Conservation (phyloP, 2,329 filamentous ascomycete genomes). For the Camptophora hylomeconis region DNA sequence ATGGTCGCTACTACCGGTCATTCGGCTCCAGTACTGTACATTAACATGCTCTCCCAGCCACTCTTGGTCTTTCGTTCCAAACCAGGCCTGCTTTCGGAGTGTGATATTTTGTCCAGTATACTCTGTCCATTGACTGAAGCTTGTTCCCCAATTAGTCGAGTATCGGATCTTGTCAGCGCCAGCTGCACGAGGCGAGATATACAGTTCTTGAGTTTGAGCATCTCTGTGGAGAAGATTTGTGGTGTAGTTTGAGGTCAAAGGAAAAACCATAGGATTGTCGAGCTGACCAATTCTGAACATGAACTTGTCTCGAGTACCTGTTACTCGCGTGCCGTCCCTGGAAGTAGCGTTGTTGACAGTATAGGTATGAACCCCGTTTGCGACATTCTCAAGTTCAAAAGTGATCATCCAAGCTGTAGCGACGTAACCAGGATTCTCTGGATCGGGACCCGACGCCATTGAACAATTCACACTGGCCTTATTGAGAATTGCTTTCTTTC, state of each 20-base stretch:
- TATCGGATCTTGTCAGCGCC: slow-evolving; percentile 43
- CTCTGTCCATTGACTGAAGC: slow-evolving; percentile 39
- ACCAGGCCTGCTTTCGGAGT: slow-evolving; percentile 31
- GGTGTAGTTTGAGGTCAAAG: slow-evolving; percentile 40
- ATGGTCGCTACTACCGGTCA: slow-evolving; percentile 37
- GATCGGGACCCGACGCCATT: too few relatives aligned
- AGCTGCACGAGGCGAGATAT: slow-evolving; percentile 36
- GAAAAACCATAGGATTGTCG: slow-evolving; percentile 45
- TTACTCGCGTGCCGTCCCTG: slow-evolving; percentile 25
- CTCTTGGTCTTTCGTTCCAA: slow-evolving; percentile 33
- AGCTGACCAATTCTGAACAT: slow-evolving; percentile 40
- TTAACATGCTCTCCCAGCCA: slow-evolving; percentile 43
- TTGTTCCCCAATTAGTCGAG: slow-evolving; percentile 38
- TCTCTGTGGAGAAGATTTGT: slow-evolving; percentile 29
- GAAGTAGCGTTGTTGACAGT: slow-evolving; percentile 35
- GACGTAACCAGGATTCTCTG: too few relatives aligned
- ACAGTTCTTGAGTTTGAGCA: slow-evolving; percentile 23
- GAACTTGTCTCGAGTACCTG: slow-evolving; percentile 33
- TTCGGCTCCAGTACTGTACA: slow-evolving; percentile 41
- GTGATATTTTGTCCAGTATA: slow-evolving; percentile 32
- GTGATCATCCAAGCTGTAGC: too few relatives aligned
- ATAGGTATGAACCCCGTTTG: slow-evolving; percentile 40
- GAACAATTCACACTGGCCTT: slow-evolving; percentile 27
- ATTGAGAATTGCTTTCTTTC: slow-evolving; percentile 25
- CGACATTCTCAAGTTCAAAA: slow-evolving; percentile 35